Percentiles rank a stretch among this genome's conserved stretches.
phyloP scores from a whole-genome alignment of 805 yeast species.

The Yarrowia deformans region DNA sequence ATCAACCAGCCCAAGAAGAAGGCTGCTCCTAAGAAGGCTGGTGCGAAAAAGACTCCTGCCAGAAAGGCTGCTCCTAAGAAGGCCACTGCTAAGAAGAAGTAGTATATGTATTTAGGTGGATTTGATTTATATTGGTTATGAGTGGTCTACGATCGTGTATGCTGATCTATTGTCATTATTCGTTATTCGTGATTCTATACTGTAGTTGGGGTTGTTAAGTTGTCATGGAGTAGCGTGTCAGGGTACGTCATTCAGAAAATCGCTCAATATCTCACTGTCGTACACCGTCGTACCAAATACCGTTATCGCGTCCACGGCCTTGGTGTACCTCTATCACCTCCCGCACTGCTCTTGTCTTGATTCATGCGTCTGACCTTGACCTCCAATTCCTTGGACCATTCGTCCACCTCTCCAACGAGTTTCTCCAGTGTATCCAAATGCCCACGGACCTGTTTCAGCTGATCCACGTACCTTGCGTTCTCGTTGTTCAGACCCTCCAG shows the following conservation, averaged over 20 bases:
- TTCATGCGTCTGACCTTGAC: constrained; percentile 50
- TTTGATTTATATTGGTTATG: constrained; percentile 10
- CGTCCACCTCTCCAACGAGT: constrained; percentile 64
- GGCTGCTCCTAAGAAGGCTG: constrained; percentile 43
- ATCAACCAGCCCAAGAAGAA: constrained; percentile 59
- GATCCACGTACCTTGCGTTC: constrained; percentile 40
- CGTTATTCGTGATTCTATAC: constrained; percentile 2
- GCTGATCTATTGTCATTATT: no score
- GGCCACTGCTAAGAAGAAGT: constrained; percentile 42
- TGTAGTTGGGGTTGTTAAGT: background rate
- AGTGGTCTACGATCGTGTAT: no score
- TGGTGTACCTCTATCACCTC: no score
- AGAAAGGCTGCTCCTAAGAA: constrained; percentile 42
- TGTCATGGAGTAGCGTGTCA: background rate
- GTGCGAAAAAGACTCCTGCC: constrained; percentile 43
- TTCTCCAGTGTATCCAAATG: constrained; percentile 52
- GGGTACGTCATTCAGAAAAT: background rate
- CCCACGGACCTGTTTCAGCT: constrained; percentile 43
- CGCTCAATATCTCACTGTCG: no score
- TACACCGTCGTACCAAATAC: no score
- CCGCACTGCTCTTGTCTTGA: background rate
- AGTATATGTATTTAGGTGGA: constrained; percentile 9
- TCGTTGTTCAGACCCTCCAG: constrained; percentile 40
- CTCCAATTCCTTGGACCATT: constrained; percentile 65
- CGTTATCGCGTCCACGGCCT: background rate